Evolutionary conservation across 371 early-diverging fungal genomes (phyloP).

Genomic region (Phascolomyces articulosus): DNA sequence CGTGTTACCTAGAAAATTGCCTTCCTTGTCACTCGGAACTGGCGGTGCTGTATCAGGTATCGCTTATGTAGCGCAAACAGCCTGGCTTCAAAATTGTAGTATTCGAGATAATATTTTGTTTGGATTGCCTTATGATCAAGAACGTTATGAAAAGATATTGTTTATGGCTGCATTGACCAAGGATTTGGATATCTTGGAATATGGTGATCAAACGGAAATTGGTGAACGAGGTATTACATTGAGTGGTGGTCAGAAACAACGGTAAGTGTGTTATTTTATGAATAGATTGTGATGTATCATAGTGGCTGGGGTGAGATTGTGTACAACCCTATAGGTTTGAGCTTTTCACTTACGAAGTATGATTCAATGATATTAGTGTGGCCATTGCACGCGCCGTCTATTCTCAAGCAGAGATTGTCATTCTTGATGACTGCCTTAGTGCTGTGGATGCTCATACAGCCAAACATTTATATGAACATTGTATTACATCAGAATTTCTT

Average conservation of each 20-base stretch:
- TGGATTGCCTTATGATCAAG: conserved; percentile 69
- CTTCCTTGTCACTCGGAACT: conserved; percentile 6
- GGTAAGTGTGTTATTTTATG: conserved; percentile 33
- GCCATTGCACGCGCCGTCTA: conserved; percentile 83
- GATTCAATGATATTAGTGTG: conserved; percentile 26
- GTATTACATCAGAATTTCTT: conserved; percentile 61
- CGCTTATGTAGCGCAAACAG: conserved; percentile 82
- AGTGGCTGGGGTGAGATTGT: too few relatives aligned
- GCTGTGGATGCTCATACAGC: conserved; percentile 90
- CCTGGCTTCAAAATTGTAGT: conserved; percentile 84
- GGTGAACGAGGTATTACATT: conserved; percentile 89
- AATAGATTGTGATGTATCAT: too few relatives aligned
- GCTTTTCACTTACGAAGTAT: too few relatives aligned
- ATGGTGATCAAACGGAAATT: conserved; percentile 88
- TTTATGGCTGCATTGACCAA: conserved; percentile 74
- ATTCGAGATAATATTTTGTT: conserved; percentile 85
- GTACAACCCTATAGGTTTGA: too few relatives aligned
- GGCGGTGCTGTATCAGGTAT: conserved; percentile 56
- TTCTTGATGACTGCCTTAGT: conserved; percentile 82
- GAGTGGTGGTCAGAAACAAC: conserved; percentile 88
- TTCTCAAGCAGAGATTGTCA: conserved; percentile 65
- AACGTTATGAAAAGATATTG: conserved; percentile 65
- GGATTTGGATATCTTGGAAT: conserved; percentile 80
- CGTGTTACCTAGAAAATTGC: conserved; percentile 46
- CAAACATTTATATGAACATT: conserved; percentile 72